phyloP scores from a whole-genome alignment of 2,329 filamentous ascomycete genomes.

The Apiospora arundinis region DNA sequence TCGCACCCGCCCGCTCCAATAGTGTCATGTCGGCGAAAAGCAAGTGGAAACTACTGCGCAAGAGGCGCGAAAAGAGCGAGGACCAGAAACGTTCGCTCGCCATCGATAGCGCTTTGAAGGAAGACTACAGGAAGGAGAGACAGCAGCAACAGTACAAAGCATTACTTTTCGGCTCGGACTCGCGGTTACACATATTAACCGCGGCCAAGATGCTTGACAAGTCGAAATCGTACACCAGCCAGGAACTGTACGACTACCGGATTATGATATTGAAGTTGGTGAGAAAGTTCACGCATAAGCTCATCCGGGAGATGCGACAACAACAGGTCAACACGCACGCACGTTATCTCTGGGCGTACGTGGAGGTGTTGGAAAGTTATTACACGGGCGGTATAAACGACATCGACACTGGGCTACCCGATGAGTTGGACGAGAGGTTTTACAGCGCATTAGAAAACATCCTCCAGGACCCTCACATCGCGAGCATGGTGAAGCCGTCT shows the following conservation, averaged over 20 bases:
- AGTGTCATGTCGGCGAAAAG: conserved; percentile 11
- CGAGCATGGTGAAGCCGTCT: conserved; percentile 17
- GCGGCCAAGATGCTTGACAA: conserved; percentile 20
- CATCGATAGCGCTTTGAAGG: conserved; percentile 20
- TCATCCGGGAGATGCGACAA: conserved; percentile 19
- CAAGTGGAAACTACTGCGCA: conserved; percentile 7
- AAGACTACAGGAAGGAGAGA: conserved; percentile 20
- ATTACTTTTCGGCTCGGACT: conserved; percentile 23
- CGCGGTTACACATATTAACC: conserved; percentile 16
- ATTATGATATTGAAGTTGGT: conserved; percentile 16
- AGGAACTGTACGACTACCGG: conserved; percentile 20
- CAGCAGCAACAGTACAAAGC: conserved; percentile 21
- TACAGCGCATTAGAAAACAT: conserved; percentile 17
- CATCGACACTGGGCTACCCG: neutral
- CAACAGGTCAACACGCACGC: conserved; percentile 17
- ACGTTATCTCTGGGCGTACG: conserved; percentile 22
- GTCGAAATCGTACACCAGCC: neutral
- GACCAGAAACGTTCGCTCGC: conserved; percentile 20
- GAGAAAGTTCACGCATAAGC: conserved; percentile 7
- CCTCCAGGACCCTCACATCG: conserved; percentile 18
- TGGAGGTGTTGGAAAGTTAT: conserved; percentile 21
- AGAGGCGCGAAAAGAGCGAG: conserved; percentile 7
- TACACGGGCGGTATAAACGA: neutral
- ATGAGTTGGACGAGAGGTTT: conserved; percentile 22
- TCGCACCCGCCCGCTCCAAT: conserved; percentile 1